Percentiles rank a stretch among this genome's conserved stretches.
Evolutionary conservation across 1,139 yeast species (phyloP).

Genomic region (Pneumocystis wakefieldiae): DNA sequence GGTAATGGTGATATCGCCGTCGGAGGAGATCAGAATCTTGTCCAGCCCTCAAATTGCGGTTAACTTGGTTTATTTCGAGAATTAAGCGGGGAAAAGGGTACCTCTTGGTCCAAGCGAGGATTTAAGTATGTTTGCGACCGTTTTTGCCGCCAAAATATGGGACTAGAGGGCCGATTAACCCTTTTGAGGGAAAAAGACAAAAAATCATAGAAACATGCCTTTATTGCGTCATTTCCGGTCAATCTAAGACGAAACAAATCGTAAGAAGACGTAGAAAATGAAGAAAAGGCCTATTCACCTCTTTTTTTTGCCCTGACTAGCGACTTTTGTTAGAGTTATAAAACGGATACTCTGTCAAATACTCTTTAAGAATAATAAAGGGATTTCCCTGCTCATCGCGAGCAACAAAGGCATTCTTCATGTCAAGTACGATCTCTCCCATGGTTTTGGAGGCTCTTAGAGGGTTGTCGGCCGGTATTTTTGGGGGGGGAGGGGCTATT

Average conservation of each 20-base stretch:
- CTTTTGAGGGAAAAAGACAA: background rate
- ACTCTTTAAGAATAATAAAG: conserved; percentile 84
- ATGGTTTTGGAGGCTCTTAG: background rate
- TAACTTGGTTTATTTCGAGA: background rate
- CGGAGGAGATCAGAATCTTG: conserved; percentile 81
- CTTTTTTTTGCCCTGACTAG: conserved; percentile 70
- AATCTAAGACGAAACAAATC: conserved; percentile 29
- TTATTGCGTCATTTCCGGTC: conserved; percentile 90
- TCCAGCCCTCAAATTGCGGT: conserved; percentile 41
- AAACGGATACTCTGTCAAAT: background rate
- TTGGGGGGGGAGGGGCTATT: no score
- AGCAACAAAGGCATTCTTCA: conserved; percentile 95
- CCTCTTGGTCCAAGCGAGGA: conserved; percentile 92
- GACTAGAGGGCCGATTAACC: conserved; percentile 9
- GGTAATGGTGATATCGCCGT: conserved; percentile 94
- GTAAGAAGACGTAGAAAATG: background rate
- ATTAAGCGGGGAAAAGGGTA: no score
- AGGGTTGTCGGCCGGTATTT: background rate
- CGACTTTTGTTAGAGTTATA: background rate
- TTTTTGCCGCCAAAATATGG: conserved; percentile 89
- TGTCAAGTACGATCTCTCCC: conserved; percentile 60
- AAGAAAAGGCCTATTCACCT: conserved; percentile 18
- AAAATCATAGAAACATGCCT: conserved; percentile 29
- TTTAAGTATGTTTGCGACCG: conserved; percentile 82
- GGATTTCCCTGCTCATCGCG: conserved; percentile 99